phyloP scores from a whole-genome alignment of 1,284 basidiomycete genomes.

The Trichosporon ovoides region DNA sequence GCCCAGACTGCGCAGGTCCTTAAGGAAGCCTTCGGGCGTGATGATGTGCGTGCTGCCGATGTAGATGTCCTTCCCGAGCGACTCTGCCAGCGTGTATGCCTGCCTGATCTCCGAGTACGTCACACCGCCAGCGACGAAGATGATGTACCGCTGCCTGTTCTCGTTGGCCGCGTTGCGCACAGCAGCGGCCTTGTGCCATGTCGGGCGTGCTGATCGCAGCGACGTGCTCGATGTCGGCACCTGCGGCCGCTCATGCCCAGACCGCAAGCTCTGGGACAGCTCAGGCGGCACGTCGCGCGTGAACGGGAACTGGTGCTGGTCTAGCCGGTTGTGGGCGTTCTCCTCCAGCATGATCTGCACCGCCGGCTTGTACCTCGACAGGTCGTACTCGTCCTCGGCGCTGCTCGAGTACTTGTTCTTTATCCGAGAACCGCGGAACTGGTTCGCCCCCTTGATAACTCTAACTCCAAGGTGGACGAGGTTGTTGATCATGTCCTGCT shows the following conservation, averaged over 20 bases:
- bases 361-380: constrained; percentile 87
- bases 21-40: constrained; percentile 78
- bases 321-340: constrained; percentile 71
- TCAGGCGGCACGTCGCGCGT: constrained; percentile 75
- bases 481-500: constrained; percentile 92
- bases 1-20: constrained; percentile 77
- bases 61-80: constrained; percentile 79
- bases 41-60: constrained; percentile 87
- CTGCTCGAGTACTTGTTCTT: constrained; percentile 64
- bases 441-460: constrained; percentile 53
- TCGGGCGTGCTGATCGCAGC: constrained; percentile 68
- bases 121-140: constrained; percentile 93
- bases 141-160: constrained; percentile 67
- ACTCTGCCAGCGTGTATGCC: constrained; percentile 70
- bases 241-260: background rate
- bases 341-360: constrained; percentile 83
- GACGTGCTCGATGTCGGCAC: constrained; percentile 48
- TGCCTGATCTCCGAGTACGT: constrained; percentile 93
- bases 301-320: constrained; percentile 78
- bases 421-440: constrained; percentile 67
- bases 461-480: constrained; percentile 76
- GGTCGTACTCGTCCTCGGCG: constrained; percentile 91
- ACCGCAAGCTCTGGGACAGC: constrained; percentile 22
- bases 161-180: constrained; percentile 48
- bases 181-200: constrained; percentile 63